Percentiles rank a stretch among this genome's conserved stretches.
These are phyloP conservation scores for Pleurotus citrinopileatus DNA, from an alignment of 768 basidiomycete genomes.

Conservation along the genomic window DNA sequence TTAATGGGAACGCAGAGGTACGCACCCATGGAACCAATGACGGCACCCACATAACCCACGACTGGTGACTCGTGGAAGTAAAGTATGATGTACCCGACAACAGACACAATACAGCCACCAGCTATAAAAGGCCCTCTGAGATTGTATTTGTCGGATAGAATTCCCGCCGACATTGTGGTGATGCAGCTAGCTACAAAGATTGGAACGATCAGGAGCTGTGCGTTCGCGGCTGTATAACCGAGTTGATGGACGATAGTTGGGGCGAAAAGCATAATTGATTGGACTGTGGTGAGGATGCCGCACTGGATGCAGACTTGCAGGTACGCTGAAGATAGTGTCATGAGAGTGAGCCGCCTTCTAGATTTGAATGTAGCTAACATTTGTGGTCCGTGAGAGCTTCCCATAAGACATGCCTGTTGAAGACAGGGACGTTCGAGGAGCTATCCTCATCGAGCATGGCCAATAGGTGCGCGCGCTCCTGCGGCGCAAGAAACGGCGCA, in stretches of 20 bases:
- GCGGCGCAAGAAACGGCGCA: constrained; percentile 35
- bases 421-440: constrained; percentile 24
- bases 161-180: constrained; percentile 24
- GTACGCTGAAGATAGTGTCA: background rate
- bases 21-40: constrained; percentile 52
- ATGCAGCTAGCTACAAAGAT: constrained; percentile 29
- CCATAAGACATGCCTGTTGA: constrained; percentile 30
- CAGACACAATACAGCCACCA: constrained; percentile 30
- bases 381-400: constrained; percentile 23
- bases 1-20: constrained; percentile 45
- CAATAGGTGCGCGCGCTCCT: constrained; percentile 28
- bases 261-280: constrained; percentile 23
- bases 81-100: constrained; percentile 41
- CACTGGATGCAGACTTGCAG: constrained; percentile 6
- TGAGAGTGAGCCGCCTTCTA: background rate
- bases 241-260: constrained; percentile 32
- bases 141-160: constrained; percentile 28
- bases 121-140: constrained; percentile 41
- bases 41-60: constrained; percentile 43
- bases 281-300: constrained; percentile 5
- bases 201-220: constrained; percentile 33
- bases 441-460: constrained; percentile 23
- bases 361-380: background rate
- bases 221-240: constrained; percentile 39
- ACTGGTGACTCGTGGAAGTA: constrained; percentile 26